phyloP scores from a whole-genome alignment of 371 early-diverging fungal species.

The Mortierella sp. region DNA sequence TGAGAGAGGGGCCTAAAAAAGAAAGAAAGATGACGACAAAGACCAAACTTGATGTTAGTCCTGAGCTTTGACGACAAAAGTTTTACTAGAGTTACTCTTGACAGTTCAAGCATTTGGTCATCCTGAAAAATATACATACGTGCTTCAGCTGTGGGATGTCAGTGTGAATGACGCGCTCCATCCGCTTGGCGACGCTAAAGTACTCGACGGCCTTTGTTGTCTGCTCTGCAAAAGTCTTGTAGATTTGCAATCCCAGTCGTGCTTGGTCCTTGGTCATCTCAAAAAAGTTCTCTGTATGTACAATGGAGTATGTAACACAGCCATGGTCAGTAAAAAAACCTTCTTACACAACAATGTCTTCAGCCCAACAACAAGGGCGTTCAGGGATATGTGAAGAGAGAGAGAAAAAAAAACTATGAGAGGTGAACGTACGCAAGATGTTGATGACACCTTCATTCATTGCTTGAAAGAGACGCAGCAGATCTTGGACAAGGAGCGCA shows the following conservation, averaged over 20 bases:
- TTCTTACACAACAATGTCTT: too few relatives aligned
- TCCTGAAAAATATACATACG: slow-evolving; percentile 55
- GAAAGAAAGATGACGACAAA: slow-evolving; percentile 3
- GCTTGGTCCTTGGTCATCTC: slow-evolving; percentile 88
- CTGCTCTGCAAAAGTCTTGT: slow-evolving; percentile 89
- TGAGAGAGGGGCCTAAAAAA: slow-evolving; percentile 80
- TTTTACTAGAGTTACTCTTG: background rate
- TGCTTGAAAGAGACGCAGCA: slow-evolving; percentile 86
- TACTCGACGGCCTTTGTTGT: slow-evolving; percentile 83
- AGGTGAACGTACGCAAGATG: slow-evolving; percentile 71
- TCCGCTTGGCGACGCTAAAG: slow-evolving; percentile 79
- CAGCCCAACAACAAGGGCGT: background rate
- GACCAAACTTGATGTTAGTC: slow-evolving; percentile 1
- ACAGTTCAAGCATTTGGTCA: background rate
- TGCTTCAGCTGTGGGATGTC: slow-evolving; percentile 88
- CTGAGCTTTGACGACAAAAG: slow-evolving; percentile 4
- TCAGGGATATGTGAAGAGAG: background rate
- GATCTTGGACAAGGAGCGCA: slow-evolving; percentile 85
- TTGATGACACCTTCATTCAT: slow-evolving; percentile 94
- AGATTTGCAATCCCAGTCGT: slow-evolving; percentile 82
- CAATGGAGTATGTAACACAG: slow-evolving; percentile 6
- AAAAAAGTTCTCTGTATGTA: slow-evolving; percentile 79
- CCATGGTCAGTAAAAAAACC: too few relatives aligned
- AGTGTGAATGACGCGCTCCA: slow-evolving; percentile 77
- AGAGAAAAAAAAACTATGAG: background rate